Evolutionary conservation across 257 asterid genomes (phyloP), one percentile per base, ranked within the genome.

Genomic region (Primulina tabacum): DNA sequence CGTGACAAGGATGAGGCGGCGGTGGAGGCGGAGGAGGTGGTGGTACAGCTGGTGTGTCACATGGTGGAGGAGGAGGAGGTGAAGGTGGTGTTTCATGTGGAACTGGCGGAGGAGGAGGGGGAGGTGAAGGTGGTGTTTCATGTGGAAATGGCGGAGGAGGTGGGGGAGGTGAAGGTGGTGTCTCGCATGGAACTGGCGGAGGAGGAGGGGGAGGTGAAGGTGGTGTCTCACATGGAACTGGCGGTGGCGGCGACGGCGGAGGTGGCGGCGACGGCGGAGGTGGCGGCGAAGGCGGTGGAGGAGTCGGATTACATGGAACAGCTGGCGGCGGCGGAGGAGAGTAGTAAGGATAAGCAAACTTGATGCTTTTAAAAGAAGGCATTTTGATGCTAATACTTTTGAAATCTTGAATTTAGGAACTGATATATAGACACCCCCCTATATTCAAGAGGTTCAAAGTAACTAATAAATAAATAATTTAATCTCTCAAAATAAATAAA

Each of bases 261-360:
- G 43, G 11, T 0, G 53, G 18, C 0, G 53, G 24, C 24, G 53
- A 7, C 0, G 53, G 24, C 24, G 24, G 24, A 0, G 24, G 53
- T 4, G 18, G 18, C 0, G n/a, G 53, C 4, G n/a, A n/a, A 1
- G 53, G 53, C 4, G 53, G 53, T 11, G 53, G 53, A 3, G 18
- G 18, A 3, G 53, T n/a, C 14, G 53, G 53, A 43, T 43, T 4
- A 14, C 53, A 43, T 43, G 53, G 53, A 43, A 43, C 53, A 43
- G 17, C 18, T 43, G 50, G 16, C 0, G 16, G 50, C 16, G 50
- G 16, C 1, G 52, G 52, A 9, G 52, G 52, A 71, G 82, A 78
- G 12, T 43, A 50, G 78, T 81, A 83, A 4, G 82, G 84, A 68
- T 81, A 84, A 20, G 82, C 81, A 61, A 79, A 57, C 55, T 64